Conservation (phyloP, 192 early-diverging fungal species). For the Podila horticola region DNA sequence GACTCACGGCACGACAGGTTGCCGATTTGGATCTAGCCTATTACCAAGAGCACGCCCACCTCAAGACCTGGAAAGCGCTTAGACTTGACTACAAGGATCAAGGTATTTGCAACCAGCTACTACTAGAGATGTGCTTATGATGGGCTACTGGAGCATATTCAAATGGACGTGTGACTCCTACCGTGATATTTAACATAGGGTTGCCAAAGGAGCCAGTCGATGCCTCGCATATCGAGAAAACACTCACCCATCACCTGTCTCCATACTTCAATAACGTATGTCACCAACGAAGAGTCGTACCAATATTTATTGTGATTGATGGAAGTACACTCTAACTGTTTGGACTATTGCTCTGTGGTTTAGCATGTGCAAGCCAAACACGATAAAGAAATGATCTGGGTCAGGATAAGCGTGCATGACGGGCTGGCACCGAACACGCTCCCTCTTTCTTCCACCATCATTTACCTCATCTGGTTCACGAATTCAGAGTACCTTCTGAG, state of each 20-base stretch:
- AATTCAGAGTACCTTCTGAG: slow-evolving; percentile 55
- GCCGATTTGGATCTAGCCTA: slow-evolving; percentile 53
- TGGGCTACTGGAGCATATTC: background rate
- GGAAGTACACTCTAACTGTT: background rate
- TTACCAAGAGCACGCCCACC: slow-evolving; percentile 38
- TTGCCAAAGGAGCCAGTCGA: background rate
- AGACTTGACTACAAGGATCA: slow-evolving; percentile 23
- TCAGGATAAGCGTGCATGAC: slow-evolving; percentile 58
- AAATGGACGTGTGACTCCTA: background rate
- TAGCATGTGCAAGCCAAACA: slow-evolving; percentile 38
- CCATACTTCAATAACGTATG: slow-evolving; percentile 54
- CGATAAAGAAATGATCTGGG: slow-evolving; percentile 50
- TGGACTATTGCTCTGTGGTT: background rate
- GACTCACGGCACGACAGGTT: slow-evolving; percentile 42
- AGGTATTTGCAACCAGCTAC: slow-evolving; percentile 7
- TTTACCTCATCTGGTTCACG: slow-evolving; percentile 56
- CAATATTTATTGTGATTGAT: background rate
- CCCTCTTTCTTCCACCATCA: slow-evolving; percentile 31
- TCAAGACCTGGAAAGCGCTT: slow-evolving; percentile 52
- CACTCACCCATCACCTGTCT: slow-evolving; percentile 23
- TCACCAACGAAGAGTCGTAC: background rate
- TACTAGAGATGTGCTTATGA: background rate
- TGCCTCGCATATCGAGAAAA: slow-evolving; percentile 27
- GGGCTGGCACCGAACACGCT: slow-evolving; percentile 49
- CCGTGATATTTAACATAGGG: background rate